Conservation (phyloP, 768 basidiomycete genomes). For the Lyophyllum shimeji region DNA sequence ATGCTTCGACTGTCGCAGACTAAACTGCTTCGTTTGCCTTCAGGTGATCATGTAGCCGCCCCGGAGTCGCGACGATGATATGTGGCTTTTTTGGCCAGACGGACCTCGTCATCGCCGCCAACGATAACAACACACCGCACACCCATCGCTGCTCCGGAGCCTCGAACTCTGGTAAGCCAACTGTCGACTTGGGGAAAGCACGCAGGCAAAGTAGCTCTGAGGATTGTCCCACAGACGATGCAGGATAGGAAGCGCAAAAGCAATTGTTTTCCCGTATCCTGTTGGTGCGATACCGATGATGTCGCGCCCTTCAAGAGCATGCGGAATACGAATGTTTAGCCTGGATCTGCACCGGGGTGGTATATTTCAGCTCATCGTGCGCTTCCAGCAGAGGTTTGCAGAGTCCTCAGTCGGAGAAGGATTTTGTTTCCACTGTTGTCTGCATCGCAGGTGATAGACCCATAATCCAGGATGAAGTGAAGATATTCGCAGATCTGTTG, state of each 20-base stretch:
- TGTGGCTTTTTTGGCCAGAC: constrained; percentile 91
- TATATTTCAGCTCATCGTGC: constrained; percentile 76
- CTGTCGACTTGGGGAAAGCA: constrained; percentile 93
- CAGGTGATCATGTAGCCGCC: constrained; percentile 81
- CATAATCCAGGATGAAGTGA: neutral
- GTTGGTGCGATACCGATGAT: constrained; percentile 96
- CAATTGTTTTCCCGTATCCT: constrained; percentile 95
- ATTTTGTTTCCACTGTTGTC: neutral
- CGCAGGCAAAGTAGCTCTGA: constrained; percentile 84
- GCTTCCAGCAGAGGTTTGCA: constrained; percentile 87
- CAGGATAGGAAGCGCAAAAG: constrained; percentile 91
- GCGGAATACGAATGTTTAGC: constrained; percentile 72
- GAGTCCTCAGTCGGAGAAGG: constrained; percentile 53
- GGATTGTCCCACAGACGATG: constrained; percentile 96
- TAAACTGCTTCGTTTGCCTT: constrained; percentile 97
- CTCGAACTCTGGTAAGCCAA: constrained; percentile 94
- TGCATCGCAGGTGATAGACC: neutral
- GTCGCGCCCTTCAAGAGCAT: constrained; percentile 85
- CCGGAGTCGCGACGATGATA: constrained; percentile 91
- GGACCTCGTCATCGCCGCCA: constrained; percentile 91
- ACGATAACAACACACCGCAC: constrained; percentile 86
- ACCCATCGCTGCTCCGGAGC: constrained; percentile 91
- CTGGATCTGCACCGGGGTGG: constrained; percentile 87
- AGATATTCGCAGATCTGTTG: no score
- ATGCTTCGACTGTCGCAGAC: constrained; percentile 77